A percentile compares a stretch with the other conserved stretches of the same genome.
Evolutionary conservation across 495 filamentous ascomycete genomes (phyloP).

Genomic region (Hypoxylon cercidicola): DNA sequence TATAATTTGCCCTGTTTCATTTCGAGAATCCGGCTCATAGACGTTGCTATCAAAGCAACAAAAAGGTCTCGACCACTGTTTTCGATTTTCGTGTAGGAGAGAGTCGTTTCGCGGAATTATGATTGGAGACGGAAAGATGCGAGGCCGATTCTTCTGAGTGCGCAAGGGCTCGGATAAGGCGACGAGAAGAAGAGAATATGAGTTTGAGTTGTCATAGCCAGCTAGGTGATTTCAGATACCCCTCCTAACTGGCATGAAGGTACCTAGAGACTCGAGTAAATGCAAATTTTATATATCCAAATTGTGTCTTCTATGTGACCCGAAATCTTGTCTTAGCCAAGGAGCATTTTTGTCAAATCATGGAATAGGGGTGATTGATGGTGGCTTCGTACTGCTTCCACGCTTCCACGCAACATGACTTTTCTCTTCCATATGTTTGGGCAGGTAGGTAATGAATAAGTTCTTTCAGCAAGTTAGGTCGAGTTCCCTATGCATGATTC

Average conservation of each 20-base stretch:
- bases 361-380: too few species aligned
- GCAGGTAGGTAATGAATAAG: too few species aligned
- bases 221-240: slow-evolving; percentile 45
- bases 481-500: too few species aligned
- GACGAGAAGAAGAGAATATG: slow-evolving; percentile 11
- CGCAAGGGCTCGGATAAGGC: slow-evolving; percentile 31
- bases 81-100: slow-evolving; percentile 17
- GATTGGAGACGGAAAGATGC: slow-evolving; percentile 17
- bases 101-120: slow-evolving; percentile 21
- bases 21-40: slow-evolving; percentile 13
- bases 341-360: too few species aligned
- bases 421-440: too few species aligned
- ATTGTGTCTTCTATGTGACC: neutral
- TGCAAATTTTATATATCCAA: slow-evolving; percentile 35
- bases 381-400: too few species aligned
- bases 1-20: slow-evolving; percentile 40
- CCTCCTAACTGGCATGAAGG: slow-evolving; percentile 35
- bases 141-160: slow-evolving; percentile 14
- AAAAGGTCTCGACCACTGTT: slow-evolving; percentile 19
- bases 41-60: slow-evolving; percentile 13
- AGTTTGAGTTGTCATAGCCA: slow-evolving; percentile 25
- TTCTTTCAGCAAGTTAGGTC: too few species aligned
- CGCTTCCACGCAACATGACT: too few species aligned
- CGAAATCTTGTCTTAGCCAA: too few species aligned
- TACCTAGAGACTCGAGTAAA: slow-evolving; percentile 36